Base-by-base conservation (phyloP, 164 flowering plant species). In the Macadamia tetraphylla region DNA sequence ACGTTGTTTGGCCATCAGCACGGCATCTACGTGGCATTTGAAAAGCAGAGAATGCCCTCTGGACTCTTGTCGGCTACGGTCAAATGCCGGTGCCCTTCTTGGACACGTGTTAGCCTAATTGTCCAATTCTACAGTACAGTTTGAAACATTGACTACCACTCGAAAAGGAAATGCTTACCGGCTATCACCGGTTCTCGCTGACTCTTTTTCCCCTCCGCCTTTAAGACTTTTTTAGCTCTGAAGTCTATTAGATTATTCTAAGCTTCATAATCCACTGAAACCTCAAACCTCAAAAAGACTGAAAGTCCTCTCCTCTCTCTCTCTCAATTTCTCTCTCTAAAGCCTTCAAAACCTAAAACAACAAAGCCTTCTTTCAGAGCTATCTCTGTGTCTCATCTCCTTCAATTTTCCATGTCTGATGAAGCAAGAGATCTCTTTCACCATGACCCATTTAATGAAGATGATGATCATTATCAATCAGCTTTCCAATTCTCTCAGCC, bases 41-140 rank as follows among this genome's bases (percentile, higher is more conserved):
- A 58, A 10, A 44, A 11, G 30, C 17, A 3, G 77, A 11, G 51
- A 11, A 8, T 11, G 46, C 60, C 53, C 59, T 67, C 81, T 78
- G 78, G 29, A 44, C 32, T 7, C 42, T 10, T 46, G 65, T 69
- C 70, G 69, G 73, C 79, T 60, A 58, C 68, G 76, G 85, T 81
- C 85, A 81, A 79, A 79, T 61, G 78, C 65, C 80, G 82, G 81
- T 75, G 81, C 76, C 75, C 42, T 0, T n/a, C 49, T 13, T 3
- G 1, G 73, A 66, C 79, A 79, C 85, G 81, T 77, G 78, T 73
- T 51, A 23, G 66, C 65, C 64, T 67, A 14, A 67, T 18, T 46
- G 51, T 58, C 60, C 53, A 57, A 59, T 3, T 6, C 46, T 58
- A 46, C 14, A 31, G 14, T 6, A 65, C 3, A 65, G 62, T 75